phyloP scores from a whole-genome alignment of 2,329 filamentous ascomycete species.

The Aureobasidium sp. region DNA sequence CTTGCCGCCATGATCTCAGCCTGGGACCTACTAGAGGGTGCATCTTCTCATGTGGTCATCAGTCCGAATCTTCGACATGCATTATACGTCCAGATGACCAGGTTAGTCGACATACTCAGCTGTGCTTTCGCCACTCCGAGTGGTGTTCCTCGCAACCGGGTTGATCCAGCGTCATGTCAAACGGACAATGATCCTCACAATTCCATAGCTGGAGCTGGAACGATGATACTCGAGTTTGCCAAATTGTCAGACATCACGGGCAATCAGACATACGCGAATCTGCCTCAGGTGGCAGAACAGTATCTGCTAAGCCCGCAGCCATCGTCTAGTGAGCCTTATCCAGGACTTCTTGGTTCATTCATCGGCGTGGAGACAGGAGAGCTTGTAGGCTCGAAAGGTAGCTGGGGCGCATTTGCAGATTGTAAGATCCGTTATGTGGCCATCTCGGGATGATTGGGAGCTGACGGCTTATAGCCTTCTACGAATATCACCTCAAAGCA shows the following conservation, averaged over 20 bases:
- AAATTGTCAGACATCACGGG: slow-evolving; percentile 20
- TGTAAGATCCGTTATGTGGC: slow-evolving; percentile 12
- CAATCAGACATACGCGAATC: slow-evolving; percentile 16
- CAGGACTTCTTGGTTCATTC: slow-evolving; percentile 24
- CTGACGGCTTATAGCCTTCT: slow-evolving; percentile 19
- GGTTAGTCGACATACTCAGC: slow-evolving; percentile 17
- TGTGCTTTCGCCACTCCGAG: slow-evolving; percentile 18
- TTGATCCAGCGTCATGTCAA: slow-evolving; percentile 17
- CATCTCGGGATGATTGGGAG: not conserved
- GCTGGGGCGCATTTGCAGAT: slow-evolving; percentile 26
- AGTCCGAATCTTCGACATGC: slow-evolving; percentile 12
- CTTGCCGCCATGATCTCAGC: slow-evolving; percentile 21
- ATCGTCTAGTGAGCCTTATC: slow-evolving; percentile 18
- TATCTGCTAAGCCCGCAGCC: slow-evolving; percentile 18
- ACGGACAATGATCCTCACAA: slow-evolving; percentile 19
- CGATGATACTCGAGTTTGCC: slow-evolving; percentile 19
- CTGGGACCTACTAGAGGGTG: slow-evolving; percentile 18
- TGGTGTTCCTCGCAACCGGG: slow-evolving; percentile 20
- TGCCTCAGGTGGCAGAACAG: slow-evolving; percentile 17
- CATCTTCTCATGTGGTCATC: slow-evolving; percentile 15
- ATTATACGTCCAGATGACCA: slow-evolving; percentile 18
- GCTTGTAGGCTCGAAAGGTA: slow-evolving; percentile 21
- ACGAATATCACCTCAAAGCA: slow-evolving; percentile 28
- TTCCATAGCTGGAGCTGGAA: slow-evolving; percentile 17
- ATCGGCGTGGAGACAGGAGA: slow-evolving; percentile 21